Percentiles rank a stretch among this genome's conserved stretches.
These are phyloP conservation scores for Suillus variegatus DNA, from an alignment of 768 basidiomycete species.

Conservation along the genomic window DNA sequence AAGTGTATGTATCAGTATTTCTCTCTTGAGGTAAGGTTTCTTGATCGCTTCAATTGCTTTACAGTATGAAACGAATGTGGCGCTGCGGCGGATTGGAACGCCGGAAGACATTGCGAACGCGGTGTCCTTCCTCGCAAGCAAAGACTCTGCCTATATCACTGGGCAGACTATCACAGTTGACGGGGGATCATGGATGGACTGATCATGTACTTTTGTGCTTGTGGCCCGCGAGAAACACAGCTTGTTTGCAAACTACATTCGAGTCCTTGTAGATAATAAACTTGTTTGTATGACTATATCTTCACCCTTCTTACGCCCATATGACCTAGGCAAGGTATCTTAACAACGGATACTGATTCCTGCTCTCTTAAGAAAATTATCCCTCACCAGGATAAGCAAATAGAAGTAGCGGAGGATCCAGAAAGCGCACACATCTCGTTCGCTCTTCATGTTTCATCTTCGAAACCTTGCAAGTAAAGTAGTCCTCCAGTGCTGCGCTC, in stretches of 20 bases:
- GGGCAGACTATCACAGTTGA: constrained; percentile 19
- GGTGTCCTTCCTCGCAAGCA: constrained; percentile 35
- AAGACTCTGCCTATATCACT: constrained; percentile 30
- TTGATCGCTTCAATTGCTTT: neutral
- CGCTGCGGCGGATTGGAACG: neutral
- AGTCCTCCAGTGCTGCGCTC: no score
- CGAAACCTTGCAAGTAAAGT: no score
- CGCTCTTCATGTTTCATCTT: no score
- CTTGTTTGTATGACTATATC: neutral
- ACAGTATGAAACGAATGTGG: constrained; percentile 14
- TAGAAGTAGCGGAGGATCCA: no score
- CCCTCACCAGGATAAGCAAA: no score
- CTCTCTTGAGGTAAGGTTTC: neutral
- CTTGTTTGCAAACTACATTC: neutral
- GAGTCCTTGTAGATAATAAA: neutral
- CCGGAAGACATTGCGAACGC: constrained; percentile 28
- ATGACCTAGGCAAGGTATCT: no score
- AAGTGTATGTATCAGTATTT: neutral
- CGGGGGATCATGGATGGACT: constrained; percentile 9
- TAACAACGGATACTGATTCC: no score
- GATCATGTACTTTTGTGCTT: neutral
- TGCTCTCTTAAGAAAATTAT: no score
- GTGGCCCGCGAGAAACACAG: neutral
- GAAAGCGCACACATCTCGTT: no score
- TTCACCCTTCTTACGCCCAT: neutral